A percentile compares a stretch with the other conserved stretches of the same genome.
These are phyloP conservation scores for Taphrina sp. DNA, from an alignment of 1,139 yeast genomes.

Conservation along the genomic window DNA sequence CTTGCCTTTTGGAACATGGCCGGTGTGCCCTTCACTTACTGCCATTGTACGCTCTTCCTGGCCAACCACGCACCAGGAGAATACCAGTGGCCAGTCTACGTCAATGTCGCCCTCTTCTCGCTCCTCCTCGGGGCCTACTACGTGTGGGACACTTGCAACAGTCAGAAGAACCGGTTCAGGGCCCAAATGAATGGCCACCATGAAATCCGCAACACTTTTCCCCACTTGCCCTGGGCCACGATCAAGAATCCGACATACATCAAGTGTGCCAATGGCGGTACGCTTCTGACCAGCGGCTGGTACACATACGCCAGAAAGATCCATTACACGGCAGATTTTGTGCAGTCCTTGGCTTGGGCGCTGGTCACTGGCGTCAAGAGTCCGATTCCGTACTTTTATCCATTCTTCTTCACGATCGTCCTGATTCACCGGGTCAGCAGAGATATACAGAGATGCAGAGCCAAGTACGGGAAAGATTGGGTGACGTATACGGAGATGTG, in stretches of 20 bases:
- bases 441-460: constrained; percentile 77
- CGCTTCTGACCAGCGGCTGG: constrained; percentile 91
- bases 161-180: constrained; percentile 92
- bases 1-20: constrained; percentile 97
- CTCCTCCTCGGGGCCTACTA: constrained; percentile 70
- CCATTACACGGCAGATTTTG: constrained; percentile 92
- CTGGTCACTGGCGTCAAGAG: constrained; percentile 82
- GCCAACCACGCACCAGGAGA: constrained; percentile 79
- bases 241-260: constrained; percentile 80
- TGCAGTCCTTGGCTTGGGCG: constrained; percentile 88
- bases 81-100: constrained; percentile 66
- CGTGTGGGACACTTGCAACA: constrained; percentile 91
- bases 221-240: constrained; percentile 81
- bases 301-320: constrained; percentile 77
- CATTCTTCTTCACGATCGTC: constrained; percentile 80
- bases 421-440: constrained; percentile 83
- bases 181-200: constrained; percentile 80
- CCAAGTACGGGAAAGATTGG: constrained; percentile 94
- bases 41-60: constrained; percentile 83
- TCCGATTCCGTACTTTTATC: constrained; percentile 95
- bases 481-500: constrained; percentile 77
- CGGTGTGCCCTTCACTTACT: constrained; percentile 96
- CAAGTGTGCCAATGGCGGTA: constrained; percentile 78
- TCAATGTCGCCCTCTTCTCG: constrained; percentile 58
- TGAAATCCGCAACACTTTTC: constrained; percentile 78